phyloP scores from a whole-genome alignment of 2,329 filamentous ascomycete species.

The Calonectria fujianensis region DNA sequence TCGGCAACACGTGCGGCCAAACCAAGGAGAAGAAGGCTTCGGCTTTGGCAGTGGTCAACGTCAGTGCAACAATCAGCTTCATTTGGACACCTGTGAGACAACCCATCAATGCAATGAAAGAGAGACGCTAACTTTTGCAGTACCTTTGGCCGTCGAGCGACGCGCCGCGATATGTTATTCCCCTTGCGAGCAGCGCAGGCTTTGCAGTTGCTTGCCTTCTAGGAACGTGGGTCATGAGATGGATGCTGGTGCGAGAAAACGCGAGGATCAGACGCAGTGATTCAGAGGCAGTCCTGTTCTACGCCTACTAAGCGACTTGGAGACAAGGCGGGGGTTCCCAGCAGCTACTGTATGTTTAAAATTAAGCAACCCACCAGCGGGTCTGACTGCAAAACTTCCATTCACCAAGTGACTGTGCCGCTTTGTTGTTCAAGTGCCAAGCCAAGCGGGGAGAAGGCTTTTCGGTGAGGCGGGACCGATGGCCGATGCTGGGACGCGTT shows the following conservation, averaged over 20 bases:
- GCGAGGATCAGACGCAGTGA: conserved; percentile 52
- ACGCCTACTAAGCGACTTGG: conserved; percentile 44
- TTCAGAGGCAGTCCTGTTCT: conserved; percentile 51
- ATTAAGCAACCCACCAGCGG: no score
- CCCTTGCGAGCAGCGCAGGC: conserved; percentile 10
- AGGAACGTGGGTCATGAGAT: conserved; percentile 53
- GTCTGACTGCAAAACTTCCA: not conserved
- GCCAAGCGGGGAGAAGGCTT: no score
- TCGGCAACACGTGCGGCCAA: conserved; percentile 62
- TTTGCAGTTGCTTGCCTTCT: conserved; percentile 17
- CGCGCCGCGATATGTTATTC: conserved; percentile 1
- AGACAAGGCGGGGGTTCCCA: not conserved
- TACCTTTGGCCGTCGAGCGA: conserved; percentile 22
- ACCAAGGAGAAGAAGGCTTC: conserved; percentile 67
- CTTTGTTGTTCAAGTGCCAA: not conserved
- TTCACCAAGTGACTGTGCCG: not conserved
- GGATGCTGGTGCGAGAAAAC: conserved; percentile 55
- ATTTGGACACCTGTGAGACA: conserved; percentile 14
- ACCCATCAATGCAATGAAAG: not conserved
- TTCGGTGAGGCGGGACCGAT: not conserved
- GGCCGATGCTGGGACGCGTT: not conserved
- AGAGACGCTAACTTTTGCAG: not conserved
- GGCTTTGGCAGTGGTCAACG: conserved; percentile 65
- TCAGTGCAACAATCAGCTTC: conserved; percentile 54
- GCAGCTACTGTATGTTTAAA: not conserved